Evolutionary conservation across 345 rosid genomes (phyloP).

Genomic region (Lepidium didymum): DNA sequence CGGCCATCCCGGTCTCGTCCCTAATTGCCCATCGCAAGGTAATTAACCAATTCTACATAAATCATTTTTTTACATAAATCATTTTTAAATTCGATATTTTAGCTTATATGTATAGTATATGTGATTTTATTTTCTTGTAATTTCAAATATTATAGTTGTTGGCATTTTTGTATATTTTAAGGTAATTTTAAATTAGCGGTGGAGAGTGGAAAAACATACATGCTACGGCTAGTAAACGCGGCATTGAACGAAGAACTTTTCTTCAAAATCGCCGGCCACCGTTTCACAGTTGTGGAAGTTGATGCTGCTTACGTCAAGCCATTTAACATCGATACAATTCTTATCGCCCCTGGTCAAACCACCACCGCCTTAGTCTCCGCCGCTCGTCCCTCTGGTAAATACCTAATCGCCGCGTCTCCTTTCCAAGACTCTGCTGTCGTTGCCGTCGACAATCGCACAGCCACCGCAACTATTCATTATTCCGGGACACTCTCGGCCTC

Average conservation of each 20-base stretch:
- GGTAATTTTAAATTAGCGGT: constrained; percentile 39
- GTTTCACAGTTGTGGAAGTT: constrained; percentile 77
- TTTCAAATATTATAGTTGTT: background rate
- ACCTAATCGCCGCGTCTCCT: constrained; percentile 57
- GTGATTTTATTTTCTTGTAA: background rate
- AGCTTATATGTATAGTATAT: background rate
- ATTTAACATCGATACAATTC: constrained; percentile 53
- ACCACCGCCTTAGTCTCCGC: constrained; percentile 58
- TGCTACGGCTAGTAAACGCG: constrained; percentile 75
- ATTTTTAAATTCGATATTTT: background rate
- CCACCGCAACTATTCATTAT: constrained; percentile 64
- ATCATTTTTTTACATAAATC: background rate
- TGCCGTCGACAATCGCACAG: constrained; percentile 55
- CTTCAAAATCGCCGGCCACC: constrained; percentile 75
- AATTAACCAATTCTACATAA: background rate
- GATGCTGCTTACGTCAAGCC: constrained; percentile 78
- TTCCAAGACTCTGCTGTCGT: constrained; percentile 80
- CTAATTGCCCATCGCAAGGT: constrained; percentile 52
- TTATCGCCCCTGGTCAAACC: constrained; percentile 80
- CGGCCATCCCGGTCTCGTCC: constrained; percentile 55
- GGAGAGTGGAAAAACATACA: constrained; percentile 49
- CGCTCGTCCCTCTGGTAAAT: constrained; percentile 38
- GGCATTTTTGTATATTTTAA: background rate
- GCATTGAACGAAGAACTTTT: constrained; percentile 88
- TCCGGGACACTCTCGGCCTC: constrained; percentile 37